These are phyloP conservation scores for Fusarium robinianum DNA, from an alignment of 2,329 filamentous ascomycete genomes.

Conservation along the genomic window DNA sequence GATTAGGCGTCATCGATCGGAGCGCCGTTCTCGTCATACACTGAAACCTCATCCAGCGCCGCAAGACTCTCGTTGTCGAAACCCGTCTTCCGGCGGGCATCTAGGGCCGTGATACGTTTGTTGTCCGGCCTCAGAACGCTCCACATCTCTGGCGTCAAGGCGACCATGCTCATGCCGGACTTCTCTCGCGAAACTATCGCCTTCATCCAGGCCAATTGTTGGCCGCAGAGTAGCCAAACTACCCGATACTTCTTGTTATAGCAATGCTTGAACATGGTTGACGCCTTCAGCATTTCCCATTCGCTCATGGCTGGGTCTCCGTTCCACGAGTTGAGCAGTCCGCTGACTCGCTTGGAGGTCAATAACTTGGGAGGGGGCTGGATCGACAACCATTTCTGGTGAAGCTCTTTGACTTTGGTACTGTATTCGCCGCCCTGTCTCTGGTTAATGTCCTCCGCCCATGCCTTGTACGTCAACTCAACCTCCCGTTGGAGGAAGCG, in stretches of 20 bases:
- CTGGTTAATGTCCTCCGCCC: conserved; percentile 39
- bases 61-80: conserved; percentile 31
- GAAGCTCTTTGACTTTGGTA: conserved; percentile 41
- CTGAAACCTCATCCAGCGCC: conserved; percentile 35
- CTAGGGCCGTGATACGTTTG: conserved; percentile 31
- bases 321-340: conserved; percentile 37
- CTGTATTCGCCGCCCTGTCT: conserved; percentile 36
- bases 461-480: conserved; percentile 35
- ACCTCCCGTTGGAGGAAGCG: conserved; percentile 43
- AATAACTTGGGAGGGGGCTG: conserved; percentile 38
- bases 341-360: conserved; percentile 33
- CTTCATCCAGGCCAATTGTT: conserved; percentile 55
- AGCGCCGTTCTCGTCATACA: conserved; percentile 38
- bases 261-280: conserved; percentile 50
- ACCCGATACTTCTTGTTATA: conserved; percentile 40
- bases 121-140: conserved; percentile 45
- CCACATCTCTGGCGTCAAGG: conserved; percentile 45
- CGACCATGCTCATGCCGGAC: conserved; percentile 27
- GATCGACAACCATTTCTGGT: conserved; percentile 51
- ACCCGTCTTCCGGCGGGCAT: conserved; percentile 21
- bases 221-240: conserved; percentile 54
- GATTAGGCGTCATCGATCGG: conserved; percentile 40
- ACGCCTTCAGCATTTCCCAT: conserved; percentile 58
- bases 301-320: conserved; percentile 37
- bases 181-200: conserved; percentile 32